These are phyloP conservation scores for Salix dunnii DNA, from an alignment of 345 rosid species.

Conservation along the genomic window DNA sequence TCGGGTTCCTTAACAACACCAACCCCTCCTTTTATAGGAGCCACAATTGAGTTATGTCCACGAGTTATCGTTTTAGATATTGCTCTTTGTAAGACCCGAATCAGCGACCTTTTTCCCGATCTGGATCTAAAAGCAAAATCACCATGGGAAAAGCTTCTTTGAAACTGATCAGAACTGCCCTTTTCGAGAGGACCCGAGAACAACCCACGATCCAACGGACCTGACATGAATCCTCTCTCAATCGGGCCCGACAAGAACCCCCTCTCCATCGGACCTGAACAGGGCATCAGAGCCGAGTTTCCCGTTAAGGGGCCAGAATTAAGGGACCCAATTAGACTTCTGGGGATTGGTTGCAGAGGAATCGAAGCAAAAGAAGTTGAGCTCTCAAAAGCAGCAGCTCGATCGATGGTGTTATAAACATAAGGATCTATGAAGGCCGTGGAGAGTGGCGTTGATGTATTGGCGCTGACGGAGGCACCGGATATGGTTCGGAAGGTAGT, in stretches of 20 bases:
- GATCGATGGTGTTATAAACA: conserved; percentile 47
- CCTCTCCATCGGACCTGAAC: conserved; percentile 68
- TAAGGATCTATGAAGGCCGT: conserved; percentile 73
- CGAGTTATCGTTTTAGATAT: conserved; percentile 63
- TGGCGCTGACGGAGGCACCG: conserved; percentile 96
- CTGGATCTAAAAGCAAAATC: conserved; percentile 48
- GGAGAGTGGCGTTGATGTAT: conserved; percentile 86
- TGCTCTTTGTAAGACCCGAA: conserved; percentile 65
- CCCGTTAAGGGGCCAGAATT: conserved; percentile 54
- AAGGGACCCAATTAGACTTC: conserved; percentile 27
- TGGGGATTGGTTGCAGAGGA: conserved; percentile 86
- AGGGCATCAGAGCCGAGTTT: conserved; percentile 27
- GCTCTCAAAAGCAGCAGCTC: conserved; percentile 93
- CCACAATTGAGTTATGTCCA: conserved; percentile 72
- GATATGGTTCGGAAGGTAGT: conserved; percentile 88
- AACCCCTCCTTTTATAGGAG: conserved; percentile 60
- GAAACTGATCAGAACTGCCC: conserved; percentile 52
- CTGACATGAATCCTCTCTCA: conserved; percentile 84
- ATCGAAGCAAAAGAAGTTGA: conserved; percentile 80
- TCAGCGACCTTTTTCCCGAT: conserved; percentile 56
- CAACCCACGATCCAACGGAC: conserved; percentile 76
- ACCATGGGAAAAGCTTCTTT: conserved; percentile 78
- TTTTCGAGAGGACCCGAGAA: conserved; percentile 47
- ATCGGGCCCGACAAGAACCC: conserved; percentile 86
- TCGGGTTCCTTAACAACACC: conserved; percentile 58